These are phyloP conservation scores for Candida namnaoensis DNA, from an alignment of 805 yeast species.

Conservation along the genomic window DNA sequence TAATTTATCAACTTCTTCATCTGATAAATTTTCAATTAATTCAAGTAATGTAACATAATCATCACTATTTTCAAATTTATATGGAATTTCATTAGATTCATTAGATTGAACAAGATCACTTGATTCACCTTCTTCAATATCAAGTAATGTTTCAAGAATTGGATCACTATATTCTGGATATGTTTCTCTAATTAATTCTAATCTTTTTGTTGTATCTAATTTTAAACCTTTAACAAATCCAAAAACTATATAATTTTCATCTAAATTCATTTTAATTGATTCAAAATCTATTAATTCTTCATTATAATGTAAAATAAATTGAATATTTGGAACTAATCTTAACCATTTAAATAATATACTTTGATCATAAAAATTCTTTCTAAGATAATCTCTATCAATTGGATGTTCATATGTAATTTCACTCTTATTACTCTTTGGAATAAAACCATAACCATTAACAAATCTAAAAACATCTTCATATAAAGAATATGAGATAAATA, in stretches of 20 bases:
- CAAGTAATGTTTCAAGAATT: conserved; percentile 3
- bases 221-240: conserved; percentile 18
- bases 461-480: conserved; percentile 32
- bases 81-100: conserved; percentile 11
- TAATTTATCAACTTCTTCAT: conserved; percentile 10
- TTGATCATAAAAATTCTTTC: conserved; percentile 5
- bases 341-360: conserved; percentile 25
- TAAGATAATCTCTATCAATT: conserved; percentile 16
- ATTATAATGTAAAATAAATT: conserved; percentile 22
- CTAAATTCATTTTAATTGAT: conserved; percentile 18
- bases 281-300: conserved; percentile 5
- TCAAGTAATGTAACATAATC: conserved; percentile 6
- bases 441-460: conserved; percentile 35
- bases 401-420: conserved; percentile 24
- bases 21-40: conserved; percentile 7
- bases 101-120: conserved; percentile 11
- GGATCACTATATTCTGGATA: not conserved
- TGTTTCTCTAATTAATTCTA: not conserved
- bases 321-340: conserved; percentile 29
- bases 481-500: conserved; percentile 36
- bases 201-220: conserved; percentile 2
- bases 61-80: conserved; percentile 6
- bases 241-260: conserved; percentile 24
- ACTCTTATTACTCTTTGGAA: conserved; percentile 22
- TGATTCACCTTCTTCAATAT: conserved; percentile 9